Percentiles rank a stretch among this genome's conserved stretches.
Conservation (phyloP, 805 yeast species). For the Naumovozyma castellii region DNA sequence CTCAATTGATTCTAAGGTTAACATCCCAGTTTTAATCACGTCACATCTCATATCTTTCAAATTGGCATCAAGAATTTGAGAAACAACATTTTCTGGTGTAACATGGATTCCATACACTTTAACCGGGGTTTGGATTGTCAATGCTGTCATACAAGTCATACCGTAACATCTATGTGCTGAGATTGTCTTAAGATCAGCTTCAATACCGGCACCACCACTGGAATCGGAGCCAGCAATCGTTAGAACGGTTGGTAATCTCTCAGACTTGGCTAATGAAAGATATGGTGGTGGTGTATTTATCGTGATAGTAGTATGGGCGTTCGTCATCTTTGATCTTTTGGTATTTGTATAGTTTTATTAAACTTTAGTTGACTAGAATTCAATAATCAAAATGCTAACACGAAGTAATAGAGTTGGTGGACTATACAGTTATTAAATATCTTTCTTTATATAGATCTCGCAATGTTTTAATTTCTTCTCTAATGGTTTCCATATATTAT, state of each 20-base stretch:
- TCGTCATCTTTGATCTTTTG: background rate
- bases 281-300: slow-evolving; percentile 29
- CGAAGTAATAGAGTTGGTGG: no score
- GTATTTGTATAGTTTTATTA: no score
- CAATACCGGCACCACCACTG: slow-evolving; percentile 89
- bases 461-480: background rate
- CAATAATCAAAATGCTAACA: no score
- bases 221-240: slow-evolving; percentile 70
- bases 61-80: slow-evolving; percentile 42
- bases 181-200: slow-evolving; percentile 77
- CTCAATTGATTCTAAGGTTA: slow-evolving; percentile 45
- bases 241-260: slow-evolving; percentile 33
- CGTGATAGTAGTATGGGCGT: slow-evolving; percentile 7
- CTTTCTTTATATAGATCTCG: background rate
- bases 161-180: slow-evolving; percentile 70
- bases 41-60: slow-evolving; percentile 53
- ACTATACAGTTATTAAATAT: no score
- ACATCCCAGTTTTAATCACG: slow-evolving; percentile 75
- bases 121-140: slow-evolving; percentile 65
- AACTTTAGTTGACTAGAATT: no score
- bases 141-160: slow-evolving; percentile 63
- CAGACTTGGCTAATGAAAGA: slow-evolving; percentile 16
- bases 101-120: slow-evolving; percentile 35
- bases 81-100: slow-evolving; percentile 37
- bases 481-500: background rate